Evolutionary conservation across 305 asterid species (phyloP).

Genomic region (Solanum hybrid): DNA sequence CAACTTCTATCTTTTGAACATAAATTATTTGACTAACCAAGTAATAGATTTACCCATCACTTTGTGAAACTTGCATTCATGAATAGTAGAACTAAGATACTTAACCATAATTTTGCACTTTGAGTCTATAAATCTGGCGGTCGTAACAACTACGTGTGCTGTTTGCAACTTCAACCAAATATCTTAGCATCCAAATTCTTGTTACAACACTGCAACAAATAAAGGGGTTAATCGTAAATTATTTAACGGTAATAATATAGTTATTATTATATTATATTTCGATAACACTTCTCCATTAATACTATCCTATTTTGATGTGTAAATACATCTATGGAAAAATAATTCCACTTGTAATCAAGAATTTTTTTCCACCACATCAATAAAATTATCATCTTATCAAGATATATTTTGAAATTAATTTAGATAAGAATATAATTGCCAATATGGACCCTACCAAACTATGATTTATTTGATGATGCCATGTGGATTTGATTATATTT

Average conservation of each 20-base stretch:
- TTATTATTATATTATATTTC: neutral
- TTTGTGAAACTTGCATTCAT: no score
- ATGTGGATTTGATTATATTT: neutral
- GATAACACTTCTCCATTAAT: neutral
- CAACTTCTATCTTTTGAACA: neutral
- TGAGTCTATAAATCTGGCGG: neutral
- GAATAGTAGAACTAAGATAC: neutral
- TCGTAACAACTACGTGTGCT: neutral
- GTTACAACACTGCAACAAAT: neutral
- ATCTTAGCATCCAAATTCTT: neutral
- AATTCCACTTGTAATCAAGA: neutral
- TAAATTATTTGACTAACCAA: neutral
- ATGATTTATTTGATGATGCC: conserved; percentile 10
- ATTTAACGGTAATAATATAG: neutral
- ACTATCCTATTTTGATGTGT: neutral
- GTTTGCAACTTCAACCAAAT: neutral
- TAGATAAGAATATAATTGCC: conserved; percentile 1
- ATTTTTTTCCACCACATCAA: neutral
- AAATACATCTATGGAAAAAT: neutral
- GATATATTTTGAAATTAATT: conserved; percentile 3
- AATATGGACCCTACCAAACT: conserved; percentile 1
- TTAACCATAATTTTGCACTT: neutral
- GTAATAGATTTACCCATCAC: neutral
- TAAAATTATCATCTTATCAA: neutral
- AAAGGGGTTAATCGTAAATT: neutral